Evolutionary conservation across 1,139 yeast species (phyloP), one percentile per base, ranked within the genome.

Genomic region (Magnusiomyces sp.): DNA sequence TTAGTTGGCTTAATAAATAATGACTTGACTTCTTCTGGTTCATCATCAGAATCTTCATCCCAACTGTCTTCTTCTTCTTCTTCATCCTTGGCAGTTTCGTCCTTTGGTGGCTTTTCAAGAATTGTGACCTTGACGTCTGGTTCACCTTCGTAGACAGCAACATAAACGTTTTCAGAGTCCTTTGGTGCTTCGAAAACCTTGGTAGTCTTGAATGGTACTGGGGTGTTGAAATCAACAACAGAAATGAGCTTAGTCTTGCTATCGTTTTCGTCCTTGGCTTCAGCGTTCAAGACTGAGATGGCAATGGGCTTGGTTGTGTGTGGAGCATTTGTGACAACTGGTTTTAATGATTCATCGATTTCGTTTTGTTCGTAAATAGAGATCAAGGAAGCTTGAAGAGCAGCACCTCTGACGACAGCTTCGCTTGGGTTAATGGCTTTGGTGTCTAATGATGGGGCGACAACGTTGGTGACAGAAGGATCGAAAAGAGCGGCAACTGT

Each of bases 401-500:
- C 97, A 55, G 96, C 95, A 71, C 99, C 99, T 66, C 95, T 84
- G 58, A 95, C 83, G 58, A 84, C 75, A 63, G 89, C 76, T 72
- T 94, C 98, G 62, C 87, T 80, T 55, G 99, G 97, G 73, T 84
- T 81, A 55, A 83, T 65, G 51, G 95, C 89, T 69, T 85, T 85
- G 56, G 85, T 59, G 66, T 83, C 89, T 53, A 77, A 64, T 31
- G 86, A 73, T 58, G 97, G 95, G 27, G 97, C 82, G 56, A 82
- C 75, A 52, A 90, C 77, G 50, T 70, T 75, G 52, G 95, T 87
- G 52, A 83, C 67, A 67, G 86, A 95, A 55, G 94, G 90, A 53
- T 63, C 69, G 80, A 92, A 90, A 51, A 88, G 65, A 56, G 76
- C 74, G 55, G 80, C 76, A 58, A 94, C 71, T 67, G 85, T 83